Percentiles rank a stretch among this genome's conserved stretches.
Evolutionary conservation across 2,329 filamentous ascomycete genomes (phyloP).

Genomic region (Xylaria multiplex): DNA sequence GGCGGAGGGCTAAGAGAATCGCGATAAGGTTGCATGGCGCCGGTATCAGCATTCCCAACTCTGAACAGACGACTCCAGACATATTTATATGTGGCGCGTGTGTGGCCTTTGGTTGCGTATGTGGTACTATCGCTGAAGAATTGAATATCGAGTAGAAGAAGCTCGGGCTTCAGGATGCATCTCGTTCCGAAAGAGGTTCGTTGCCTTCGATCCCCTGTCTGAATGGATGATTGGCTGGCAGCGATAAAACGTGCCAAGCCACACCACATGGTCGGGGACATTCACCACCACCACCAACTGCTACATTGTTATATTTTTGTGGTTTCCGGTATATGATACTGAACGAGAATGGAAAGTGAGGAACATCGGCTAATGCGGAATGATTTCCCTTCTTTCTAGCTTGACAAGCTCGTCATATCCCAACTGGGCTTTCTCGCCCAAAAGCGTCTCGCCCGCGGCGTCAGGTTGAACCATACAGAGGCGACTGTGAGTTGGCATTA

Average conservation of each 20-base stretch:
- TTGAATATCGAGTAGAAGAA: constrained; percentile 11
- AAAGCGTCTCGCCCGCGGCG: constrained; percentile 84
- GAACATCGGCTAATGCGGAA: constrained; percentile 21
- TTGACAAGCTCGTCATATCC: constrained; percentile 95
- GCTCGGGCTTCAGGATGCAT: constrained; percentile 42
- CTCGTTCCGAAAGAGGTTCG: constrained; percentile 51
- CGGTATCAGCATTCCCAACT: constrained; percentile 1
- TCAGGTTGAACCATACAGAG: constrained; percentile 90
- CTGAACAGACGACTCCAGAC: constrained; percentile 9
- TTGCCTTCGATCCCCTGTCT: constrained; percentile 31
- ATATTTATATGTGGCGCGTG: constrained; percentile 4
- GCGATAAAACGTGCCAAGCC: constrained; percentile 5
- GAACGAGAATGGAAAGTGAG: not conserved
- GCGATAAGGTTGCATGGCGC: constrained; percentile 31
- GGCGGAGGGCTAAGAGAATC: not conserved
- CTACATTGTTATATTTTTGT: not conserved
- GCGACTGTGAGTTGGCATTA: constrained; percentile 69
- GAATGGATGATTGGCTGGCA: too few relatives aligned
- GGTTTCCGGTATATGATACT: not conserved
- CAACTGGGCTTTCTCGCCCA: constrained; percentile 90
- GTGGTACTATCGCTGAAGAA: constrained; percentile 10
- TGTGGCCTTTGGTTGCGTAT: not conserved
- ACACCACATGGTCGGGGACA: constrained; percentile 3
- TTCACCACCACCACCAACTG: not conserved
- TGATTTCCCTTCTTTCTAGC: constrained; percentile 59